Base-by-base conservation (phyloP, 2,329 filamentous ascomycete species). In the Talaromyces verruculosus region DNA sequence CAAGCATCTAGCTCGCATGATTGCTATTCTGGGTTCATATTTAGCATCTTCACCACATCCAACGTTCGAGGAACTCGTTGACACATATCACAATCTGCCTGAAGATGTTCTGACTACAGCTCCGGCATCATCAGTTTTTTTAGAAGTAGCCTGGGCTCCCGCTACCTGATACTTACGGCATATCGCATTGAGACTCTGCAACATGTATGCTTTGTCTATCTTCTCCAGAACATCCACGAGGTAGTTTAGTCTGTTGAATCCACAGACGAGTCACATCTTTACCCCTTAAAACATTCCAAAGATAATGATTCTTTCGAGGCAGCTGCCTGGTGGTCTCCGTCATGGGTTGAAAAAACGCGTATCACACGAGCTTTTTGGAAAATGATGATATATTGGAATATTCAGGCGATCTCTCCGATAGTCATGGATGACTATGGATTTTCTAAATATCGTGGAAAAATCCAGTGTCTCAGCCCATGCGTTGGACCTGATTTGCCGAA, bases 341-440 rank as follows among this genome's bases (percentile, higher is more conserved):
- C 65, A 60, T 64, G 53, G 53, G 53, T 39, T 43, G 65, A 66
- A 35, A 66, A 45, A 22, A 22, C 51, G 51, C 61, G 65, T 1
- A 60, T 66, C 28, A 62, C 43, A 5, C 65, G 25, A 28, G 65
- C 65, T 1, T 55, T 64, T 22, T 66, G 65, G 65, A 64, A 47
- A 33, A 17, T 47, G n/a, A 41, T 66, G 22, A 64, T 64, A 6
- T 64, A 64, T 19, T 66, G 65, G 65, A 66, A 66, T 60, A 51
- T 63, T 51, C 60, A 39, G 53, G 35, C 58, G 53, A 63, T 63
- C 35, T 13, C 41, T 33, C 33, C n/a, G 4, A 41, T 45, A 57
- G 11, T 15, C 37, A 39, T 25, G 22, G 58, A 61, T 33, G 58
- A 61, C 17, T 19, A 13, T 47, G n/a, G 2, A 10, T 61, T 61